Percentiles rank a stretch among this genome's conserved stretches.
Conservation (phyloP, 352 stramenopile genomes). For the Phytophthora sansomeana region DNA sequence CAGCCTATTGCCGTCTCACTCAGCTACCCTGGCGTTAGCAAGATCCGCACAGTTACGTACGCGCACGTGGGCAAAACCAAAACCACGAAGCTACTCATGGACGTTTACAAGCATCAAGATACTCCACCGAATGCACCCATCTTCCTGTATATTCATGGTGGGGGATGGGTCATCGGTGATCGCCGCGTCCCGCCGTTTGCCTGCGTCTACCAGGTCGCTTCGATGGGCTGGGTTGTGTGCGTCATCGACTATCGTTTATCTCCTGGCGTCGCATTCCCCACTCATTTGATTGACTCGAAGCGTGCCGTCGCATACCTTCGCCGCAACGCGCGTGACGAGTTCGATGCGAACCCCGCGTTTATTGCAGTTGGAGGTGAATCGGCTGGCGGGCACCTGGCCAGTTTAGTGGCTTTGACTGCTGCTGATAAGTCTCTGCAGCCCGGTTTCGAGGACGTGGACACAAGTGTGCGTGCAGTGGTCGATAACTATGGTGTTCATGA, state of each 20-base stretch:
- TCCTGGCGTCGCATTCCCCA: slow-evolving; percentile 64
- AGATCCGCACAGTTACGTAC: slow-evolving; percentile 54
- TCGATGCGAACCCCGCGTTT: slow-evolving; percentile 57
- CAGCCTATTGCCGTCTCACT: slow-evolving; percentile 53
- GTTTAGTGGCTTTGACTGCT: slow-evolving; percentile 56
- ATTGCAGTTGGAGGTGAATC: slow-evolving; percentile 72
- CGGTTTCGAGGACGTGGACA: slow-evolving; percentile 69
- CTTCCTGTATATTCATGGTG: slow-evolving; percentile 75
- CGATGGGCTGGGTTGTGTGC: slow-evolving; percentile 69
- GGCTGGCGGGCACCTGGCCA: slow-evolving; percentile 62
- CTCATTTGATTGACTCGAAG: slow-evolving; percentile 72
- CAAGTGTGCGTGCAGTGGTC: slow-evolving; percentile 61
- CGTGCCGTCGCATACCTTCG: slow-evolving; percentile 67
- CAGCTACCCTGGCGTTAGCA: slow-evolving; percentile 56
- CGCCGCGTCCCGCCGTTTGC: slow-evolving; percentile 54
- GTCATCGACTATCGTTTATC: slow-evolving; percentile 78
- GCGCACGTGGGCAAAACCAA: slow-evolving; percentile 64
- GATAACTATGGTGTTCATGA: slow-evolving; percentile 72
- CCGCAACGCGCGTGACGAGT: slow-evolving; percentile 36
- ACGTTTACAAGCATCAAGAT: slow-evolving; percentile 63
- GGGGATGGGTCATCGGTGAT: slow-evolving; percentile 71
- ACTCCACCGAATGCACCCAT: slow-evolving; percentile 58
- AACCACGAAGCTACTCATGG: slow-evolving; percentile 62
- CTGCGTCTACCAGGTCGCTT: slow-evolving; percentile 64
- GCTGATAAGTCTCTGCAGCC: slow-evolving; percentile 59